phyloP scores from a whole-genome alignment of 2,329 filamentous ascomycete genomes.

The Coleophoma eucalyptorum region DNA sequence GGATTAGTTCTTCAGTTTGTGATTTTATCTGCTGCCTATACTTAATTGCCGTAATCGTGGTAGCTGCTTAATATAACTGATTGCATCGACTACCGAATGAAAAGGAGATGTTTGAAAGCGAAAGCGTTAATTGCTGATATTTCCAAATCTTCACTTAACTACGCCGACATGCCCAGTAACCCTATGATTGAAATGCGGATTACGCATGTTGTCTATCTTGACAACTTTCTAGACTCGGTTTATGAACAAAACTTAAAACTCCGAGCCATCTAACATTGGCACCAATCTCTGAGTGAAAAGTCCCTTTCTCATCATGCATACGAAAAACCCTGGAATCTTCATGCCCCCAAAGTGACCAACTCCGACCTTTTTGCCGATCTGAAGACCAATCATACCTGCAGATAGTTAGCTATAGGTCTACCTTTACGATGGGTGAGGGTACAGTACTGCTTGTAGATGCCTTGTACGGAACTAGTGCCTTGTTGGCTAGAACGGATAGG shows the following conservation, averaged over 20 bases:
- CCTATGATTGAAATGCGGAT: no score
- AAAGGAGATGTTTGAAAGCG: no score
- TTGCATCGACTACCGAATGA: no score
- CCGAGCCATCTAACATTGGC: slow-evolving; percentile 16
- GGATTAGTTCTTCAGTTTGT: no score
- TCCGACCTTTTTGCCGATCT: slow-evolving; percentile 34
- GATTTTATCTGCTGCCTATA: no score
- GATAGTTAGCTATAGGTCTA: not conserved
- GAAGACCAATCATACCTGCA: slow-evolving; percentile 20
- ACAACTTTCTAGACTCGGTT: no score
- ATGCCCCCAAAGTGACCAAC: slow-evolving; percentile 24
- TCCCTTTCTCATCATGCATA: slow-evolving; percentile 19
- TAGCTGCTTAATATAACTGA: no score
- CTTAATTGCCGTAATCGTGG: no score
- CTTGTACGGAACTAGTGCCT: slow-evolving; percentile 16
- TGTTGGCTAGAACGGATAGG: slow-evolving; percentile 9
- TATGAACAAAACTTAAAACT: slow-evolving; percentile 1
- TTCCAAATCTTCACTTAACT: no score
- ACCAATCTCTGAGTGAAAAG: slow-evolving; percentile 20
- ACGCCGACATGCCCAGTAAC: no score
- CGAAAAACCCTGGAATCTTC: slow-evolving; percentile 21
- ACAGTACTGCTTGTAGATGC: slow-evolving; percentile 8
- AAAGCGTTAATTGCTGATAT: no score
- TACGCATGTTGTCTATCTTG: no score
- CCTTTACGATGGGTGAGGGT: not conserved